Evolutionary conservation across 495 filamentous ascomycete species (phyloP).

Genomic region (Talaromyces stipitatus): DNA sequence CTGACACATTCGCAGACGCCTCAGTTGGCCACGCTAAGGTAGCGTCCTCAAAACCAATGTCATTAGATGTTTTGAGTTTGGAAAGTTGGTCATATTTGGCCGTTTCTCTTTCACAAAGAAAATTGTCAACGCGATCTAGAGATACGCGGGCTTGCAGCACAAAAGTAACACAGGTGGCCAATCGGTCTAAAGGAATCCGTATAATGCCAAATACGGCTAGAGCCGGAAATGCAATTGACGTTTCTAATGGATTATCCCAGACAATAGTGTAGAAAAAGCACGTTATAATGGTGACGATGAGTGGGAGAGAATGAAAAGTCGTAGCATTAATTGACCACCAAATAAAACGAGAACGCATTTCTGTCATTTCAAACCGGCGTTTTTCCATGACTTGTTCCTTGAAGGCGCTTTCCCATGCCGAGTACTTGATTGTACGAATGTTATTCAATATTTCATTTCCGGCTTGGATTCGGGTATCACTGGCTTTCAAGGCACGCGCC

Average conservation of each 20-base stretch:
- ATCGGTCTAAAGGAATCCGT: neutral
- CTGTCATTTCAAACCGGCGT: conserved; percentile 55
- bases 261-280: neutral
- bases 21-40: neutral
- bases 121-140: neutral
- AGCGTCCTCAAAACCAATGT: neutral
- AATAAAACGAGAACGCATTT: neutral
- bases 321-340: conserved; percentile 1
- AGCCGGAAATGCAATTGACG: neutral
- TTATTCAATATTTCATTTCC: conserved; percentile 75
- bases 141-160: neutral
- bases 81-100: neutral
- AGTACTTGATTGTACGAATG: conserved; percentile 85
- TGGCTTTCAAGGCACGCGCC: conserved; percentile 66
- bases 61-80: neutral
- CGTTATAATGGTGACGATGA: conserved; percentile 1
- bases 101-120: neutral
- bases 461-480: conserved; percentile 70
- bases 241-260: neutral
- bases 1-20: neutral
- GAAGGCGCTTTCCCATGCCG: conserved; percentile 71
- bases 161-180: neutral
- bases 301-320: neutral
- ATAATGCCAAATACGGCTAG: neutral
- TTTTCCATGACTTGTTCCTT: conserved; percentile 57